These are phyloP conservation scores for Pterocarpus macrocarpus DNA, from an alignment of 306 rosid species.

Conservation along the genomic window DNA sequence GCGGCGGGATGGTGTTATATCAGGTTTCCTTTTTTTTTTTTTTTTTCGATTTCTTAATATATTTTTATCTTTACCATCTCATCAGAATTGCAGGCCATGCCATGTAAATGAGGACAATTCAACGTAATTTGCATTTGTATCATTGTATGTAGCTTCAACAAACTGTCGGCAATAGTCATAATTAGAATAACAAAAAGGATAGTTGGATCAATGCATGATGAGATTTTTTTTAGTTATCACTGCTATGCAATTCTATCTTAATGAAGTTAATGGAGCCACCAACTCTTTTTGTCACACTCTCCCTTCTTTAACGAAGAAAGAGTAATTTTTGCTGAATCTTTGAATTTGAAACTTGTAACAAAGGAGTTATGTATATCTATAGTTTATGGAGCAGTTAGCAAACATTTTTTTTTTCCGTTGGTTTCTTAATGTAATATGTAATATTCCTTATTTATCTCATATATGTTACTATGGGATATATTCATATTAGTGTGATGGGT, in stretches of 20 bases:
- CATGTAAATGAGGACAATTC: conserved; percentile 1
- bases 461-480: conserved; percentile 13
- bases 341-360: conserved; percentile 2
- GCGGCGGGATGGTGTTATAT: conserved; percentile 79
- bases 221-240: not conserved
- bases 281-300: not conserved
- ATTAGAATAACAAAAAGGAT: conserved; percentile 17
- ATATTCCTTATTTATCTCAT: conserved; percentile 19
- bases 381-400: not conserved
- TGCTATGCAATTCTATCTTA: conserved; percentile 25
- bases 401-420: not conserved
- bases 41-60: not conserved
- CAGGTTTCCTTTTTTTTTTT: conserved; percentile 59
- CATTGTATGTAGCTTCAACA: not conserved
- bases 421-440: conserved; percentile 5
- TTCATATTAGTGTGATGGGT: conserved; percentile 22
- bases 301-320: not conserved
- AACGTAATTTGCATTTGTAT: conserved; percentile 9
- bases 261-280: conserved; percentile 7
- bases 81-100: conserved; percentile 24
- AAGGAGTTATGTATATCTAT: not conserved
- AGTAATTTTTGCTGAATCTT: not conserved
- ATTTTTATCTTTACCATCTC: conserved; percentile 9
- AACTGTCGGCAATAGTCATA: conserved; percentile 2
- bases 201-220: not conserved